Base-by-base conservation (phyloP, 2,329 filamentous ascomycete genomes). In the Ceratocystis harringtonii region DNA sequence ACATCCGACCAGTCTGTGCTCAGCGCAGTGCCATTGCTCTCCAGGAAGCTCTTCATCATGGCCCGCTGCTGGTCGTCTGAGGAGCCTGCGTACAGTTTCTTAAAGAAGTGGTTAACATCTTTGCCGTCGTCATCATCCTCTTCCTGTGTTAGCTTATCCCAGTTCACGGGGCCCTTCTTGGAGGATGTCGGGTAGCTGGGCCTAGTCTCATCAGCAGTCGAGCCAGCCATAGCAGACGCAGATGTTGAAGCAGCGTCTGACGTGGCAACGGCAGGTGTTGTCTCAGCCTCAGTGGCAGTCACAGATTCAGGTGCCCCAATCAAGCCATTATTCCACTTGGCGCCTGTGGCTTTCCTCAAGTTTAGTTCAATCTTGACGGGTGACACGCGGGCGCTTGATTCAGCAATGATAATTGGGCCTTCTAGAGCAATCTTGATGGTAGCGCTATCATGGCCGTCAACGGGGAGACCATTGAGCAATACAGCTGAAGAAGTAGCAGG, bases 11-110 rank as follows among this genome's bases (percentile, higher is more conserved):
- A 99, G 73, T 92, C 90, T 0, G 94, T 99, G 75, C 90, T 96
- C 62, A 99, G 77, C 2, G 89, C 83, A 0, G 94, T 99, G 3
- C 94, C 94, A 70, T 95, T 94, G 75, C 92, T 96, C 79, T 99
- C 92, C 15, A 85, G 81, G 72, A 90, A 97, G 72, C 90, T 95
- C 83, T 99, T 99, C 84, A 95, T 90, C 94, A 99, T 99, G 7
- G 94, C 94, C 1, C 91, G 84, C 72, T 85, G 85, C 67, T 90
- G 89, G 70, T 99, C 92, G 0, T 86, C 84, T 61, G 87, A 85
- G 0, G 90, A 85, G 44, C 78, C 80, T 68, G 87, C 84, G 76
- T 92, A 97, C 1, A 99, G 79, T 71, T 88, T 86, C 79, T 95
- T 94, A 80, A 99, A 99, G 77, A 96, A 97, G 10, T 75, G 73